Base-by-base conservation (phyloP, 192 early-diverging fungal genomes). In the Kickxella alabastrina region DNA sequence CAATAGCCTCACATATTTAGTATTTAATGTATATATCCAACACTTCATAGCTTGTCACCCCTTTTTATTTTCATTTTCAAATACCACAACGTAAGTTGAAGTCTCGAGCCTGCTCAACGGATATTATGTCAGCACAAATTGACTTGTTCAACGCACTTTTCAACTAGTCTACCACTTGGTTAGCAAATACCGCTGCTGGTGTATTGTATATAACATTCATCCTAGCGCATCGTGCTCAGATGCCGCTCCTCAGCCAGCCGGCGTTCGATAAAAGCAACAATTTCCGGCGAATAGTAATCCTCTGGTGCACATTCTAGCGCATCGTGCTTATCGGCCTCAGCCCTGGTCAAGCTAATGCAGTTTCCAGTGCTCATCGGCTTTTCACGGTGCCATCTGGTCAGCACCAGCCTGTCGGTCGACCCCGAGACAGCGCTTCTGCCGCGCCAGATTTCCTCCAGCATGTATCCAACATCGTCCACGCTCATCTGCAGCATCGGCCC, bases 401-500 rank as follows among this genome's bases (percentile, higher is more conserved):
- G 64, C 0, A 85, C 73, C 6, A 89, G 68, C 54, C 87, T 88
- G 36, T 92, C 87, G 24, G 69, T 80, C 2, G 82, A 63, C 6
- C 87, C 85, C 1, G 91, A 91, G 6, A 95, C 25, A 1, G 82
- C 85, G 54, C 87, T 89, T 45, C 83, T 79, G 10, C 90, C 88
- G 23, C 82, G 77, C 83, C 90, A 97, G 37, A 93, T 83, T 60
- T 96, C 91, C 53, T 98, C 95, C 34, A 93, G 79, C 26, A 92
- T 80, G 61, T 91, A 96, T 2, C 83, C 91, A 13, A 89, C 76
- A 61, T 98, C 93, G 23, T 80, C 72, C 5, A 54, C 26, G 44
- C 37, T 62, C 67, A 70, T 70, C 28, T 57, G 68, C 62, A 77
- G 32, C 45, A 59, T 62, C 10, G 57, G 25, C n/a, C 70, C 70